A percentile compares a stretch with the other conserved stretches of the same genome.
These are phyloP conservation scores for Oryza meyeriana DNA, from an alignment of 176 grass and related monocot genomes.

Conservation along the genomic window DNA sequence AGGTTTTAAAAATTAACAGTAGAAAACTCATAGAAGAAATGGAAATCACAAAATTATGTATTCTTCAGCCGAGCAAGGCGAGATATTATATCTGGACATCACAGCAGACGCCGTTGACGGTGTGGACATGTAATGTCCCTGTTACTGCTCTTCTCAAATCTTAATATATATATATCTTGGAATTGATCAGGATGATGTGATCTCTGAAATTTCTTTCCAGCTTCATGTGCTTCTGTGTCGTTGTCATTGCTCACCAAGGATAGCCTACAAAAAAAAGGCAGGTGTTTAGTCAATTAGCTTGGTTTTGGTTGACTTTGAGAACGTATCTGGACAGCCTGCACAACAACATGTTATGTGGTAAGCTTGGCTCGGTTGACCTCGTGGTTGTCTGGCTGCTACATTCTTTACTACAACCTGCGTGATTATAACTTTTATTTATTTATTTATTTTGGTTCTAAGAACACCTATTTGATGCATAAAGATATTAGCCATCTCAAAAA, in stretches of 20 bases:
- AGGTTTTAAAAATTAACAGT: neutral
- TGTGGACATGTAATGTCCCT: neutral
- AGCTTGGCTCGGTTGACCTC: neutral
- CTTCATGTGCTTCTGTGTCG: neutral
- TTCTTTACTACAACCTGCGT: too few species aligned
- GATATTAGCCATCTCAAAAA: too few species aligned
- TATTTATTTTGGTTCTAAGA: too few species aligned
- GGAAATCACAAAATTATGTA: neutral
- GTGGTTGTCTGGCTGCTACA: neutral
- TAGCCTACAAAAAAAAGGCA: neutral
- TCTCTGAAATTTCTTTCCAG: slow-evolving; percentile 6
- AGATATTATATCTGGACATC: neutral
- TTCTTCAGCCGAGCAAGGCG: neutral
- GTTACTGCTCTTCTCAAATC: neutral
- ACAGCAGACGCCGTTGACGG: neutral
- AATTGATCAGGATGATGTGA: neutral
- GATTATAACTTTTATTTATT: too few species aligned
- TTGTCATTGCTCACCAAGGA: neutral
- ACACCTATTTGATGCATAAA: slow-evolving; percentile 1
- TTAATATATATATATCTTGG: neutral
- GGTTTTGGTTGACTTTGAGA: neutral
- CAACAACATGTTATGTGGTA: neutral
- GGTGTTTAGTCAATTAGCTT: neutral
- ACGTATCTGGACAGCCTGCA: neutral
- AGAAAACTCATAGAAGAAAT: too few species aligned